Base-by-base conservation (phyloP, 192 early-diverging fungal species). In the Ambispora gerdemannii region DNA sequence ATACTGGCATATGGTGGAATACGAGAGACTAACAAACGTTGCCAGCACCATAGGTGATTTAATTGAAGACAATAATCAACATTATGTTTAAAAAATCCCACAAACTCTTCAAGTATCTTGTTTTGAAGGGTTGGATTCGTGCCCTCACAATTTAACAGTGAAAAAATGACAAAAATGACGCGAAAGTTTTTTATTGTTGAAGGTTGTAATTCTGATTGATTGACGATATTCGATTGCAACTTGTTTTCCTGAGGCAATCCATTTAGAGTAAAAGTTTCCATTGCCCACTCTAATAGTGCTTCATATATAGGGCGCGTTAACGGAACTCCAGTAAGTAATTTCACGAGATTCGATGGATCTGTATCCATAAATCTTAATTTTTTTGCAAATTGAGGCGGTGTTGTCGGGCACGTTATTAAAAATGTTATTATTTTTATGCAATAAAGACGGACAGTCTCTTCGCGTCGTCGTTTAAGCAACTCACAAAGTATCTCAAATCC, bases 401-500 rank as follows among this genome's bases (percentile, higher is more conserved):
- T 70, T 4, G 20, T 32, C 2, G 53, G 36, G 49, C 28, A 31
- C 2, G 35, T 50, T 11, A 70, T 60, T 25, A 70, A 60, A 32
- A 47, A 58, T 31, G 58, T 70, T 7, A 70, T 49, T 10, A 70
- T 43, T 22, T 70, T 70, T 3, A 70, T 58, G 35, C 56, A 70
- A 49, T 43, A 24, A n/a, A 70, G 22, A 28, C 56, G 55, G 24
- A 70, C 47, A 70, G 58, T 70, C 34, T 70, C 68, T 24, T 70
- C 68, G 2, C 36, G 55, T 43, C 38, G 27, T 30, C 68, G 20
- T 47, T 70, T 70, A 15, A 70, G 49, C 6, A 60, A 19, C 60
- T 70, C 68, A 60, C 68, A 70, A 3, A 70, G 25, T 10, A 70
- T 32, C 60, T 70, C 68, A 20, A 31, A 70, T 47, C 68, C 68